Evolutionary conservation across 2,329 filamentous ascomycete species (phyloP).

Genomic region (Epichloe gansuensis): DNA sequence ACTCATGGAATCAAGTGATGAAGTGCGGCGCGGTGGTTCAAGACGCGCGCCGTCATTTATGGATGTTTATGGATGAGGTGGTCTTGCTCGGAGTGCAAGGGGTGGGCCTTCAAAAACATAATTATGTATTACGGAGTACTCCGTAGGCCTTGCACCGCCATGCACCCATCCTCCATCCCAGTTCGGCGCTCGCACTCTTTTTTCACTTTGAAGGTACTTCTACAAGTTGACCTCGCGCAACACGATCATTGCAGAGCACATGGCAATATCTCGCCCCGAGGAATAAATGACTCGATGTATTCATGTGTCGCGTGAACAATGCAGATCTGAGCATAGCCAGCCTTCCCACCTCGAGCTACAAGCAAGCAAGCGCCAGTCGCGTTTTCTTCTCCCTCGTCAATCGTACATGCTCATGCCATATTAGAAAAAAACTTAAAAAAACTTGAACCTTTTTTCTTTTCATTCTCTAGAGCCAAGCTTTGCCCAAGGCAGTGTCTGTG

Average conservation of each 20-base stretch:
- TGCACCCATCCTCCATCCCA: too few relatives aligned
- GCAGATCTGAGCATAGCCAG: not conserved
- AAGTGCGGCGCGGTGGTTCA: too few relatives aligned
- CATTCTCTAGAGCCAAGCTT: not conserved
- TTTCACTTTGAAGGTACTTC: too few relatives aligned
- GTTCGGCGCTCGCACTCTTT: too few relatives aligned
- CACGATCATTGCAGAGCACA: not conserved
- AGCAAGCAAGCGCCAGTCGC: not conserved
- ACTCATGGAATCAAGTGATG: too few relatives aligned
- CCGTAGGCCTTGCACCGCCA: too few relatives aligned
- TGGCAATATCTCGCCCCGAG: not conserved
- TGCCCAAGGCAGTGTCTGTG: not conserved
- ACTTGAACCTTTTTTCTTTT: not conserved
- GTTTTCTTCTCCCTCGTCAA: not conserved
- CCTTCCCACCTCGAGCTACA: not conserved
- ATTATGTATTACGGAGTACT: too few relatives aligned
- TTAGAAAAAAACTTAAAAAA: not conserved
- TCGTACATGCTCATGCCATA: not conserved
- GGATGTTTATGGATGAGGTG: constrained; percentile 9
- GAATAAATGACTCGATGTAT: not conserved
- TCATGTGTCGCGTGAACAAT: not conserved
- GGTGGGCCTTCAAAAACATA: too few relatives aligned
- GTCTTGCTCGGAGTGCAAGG: constrained; percentile 2
- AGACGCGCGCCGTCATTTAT: not conserved
- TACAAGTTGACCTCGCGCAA: not conserved